Evolutionary conservation across 2,329 filamentous ascomycete genomes (phyloP), one percentile per base, ranked within the genome.

Genomic region (Aspergillus luchuensis): DNA sequence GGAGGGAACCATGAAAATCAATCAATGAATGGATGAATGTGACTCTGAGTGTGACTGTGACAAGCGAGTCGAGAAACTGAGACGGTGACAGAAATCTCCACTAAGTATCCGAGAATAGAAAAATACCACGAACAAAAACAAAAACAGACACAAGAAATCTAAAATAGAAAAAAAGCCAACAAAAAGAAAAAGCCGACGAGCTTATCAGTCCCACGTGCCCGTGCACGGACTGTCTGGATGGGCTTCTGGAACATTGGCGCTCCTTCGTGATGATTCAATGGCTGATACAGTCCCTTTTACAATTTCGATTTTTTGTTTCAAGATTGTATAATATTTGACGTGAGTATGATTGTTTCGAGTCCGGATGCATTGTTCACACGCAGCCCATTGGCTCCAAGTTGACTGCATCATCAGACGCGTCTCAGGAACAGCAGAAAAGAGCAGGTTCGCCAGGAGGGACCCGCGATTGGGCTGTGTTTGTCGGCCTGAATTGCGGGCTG

Each of bases 391-490:
- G 33, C 33, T 13, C 10, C 33, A 13, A 15, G 33, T 36, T 36
- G 33, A 13, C 33, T 36, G 33, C 33, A 36, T 36, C 33, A 36
- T 45, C 41, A 11, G 17, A 45, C 41, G 41, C 41, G 41, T 55
- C 41, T 45, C 53, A 47, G 41, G 53, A 47, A 45, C 53, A 23
- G 19, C 23, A 13, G 39, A 56, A 47, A 38, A 36, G 33, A 36
- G 28, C 25, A 50, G 39, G 25, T 56, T 56, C 53, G 17, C 45
- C 25, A 56, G 39, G 25, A 47, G 30, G 25, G 25, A 33, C 25
- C 39, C 43, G 53, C 53, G 43, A 23, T 56, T 56, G 53, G 53
- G 53, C 53, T 45, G 53, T 56, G 53, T 15, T 47, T 56, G 53
- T 36, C 53, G 41, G 53, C 53, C 53, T 56, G 53, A 56, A 45